Percentiles rank a stretch among this genome's conserved stretches.
phyloP scores from a whole-genome alignment of 768 basidiomycete genomes.

The Mycena sanguinolenta region DNA sequence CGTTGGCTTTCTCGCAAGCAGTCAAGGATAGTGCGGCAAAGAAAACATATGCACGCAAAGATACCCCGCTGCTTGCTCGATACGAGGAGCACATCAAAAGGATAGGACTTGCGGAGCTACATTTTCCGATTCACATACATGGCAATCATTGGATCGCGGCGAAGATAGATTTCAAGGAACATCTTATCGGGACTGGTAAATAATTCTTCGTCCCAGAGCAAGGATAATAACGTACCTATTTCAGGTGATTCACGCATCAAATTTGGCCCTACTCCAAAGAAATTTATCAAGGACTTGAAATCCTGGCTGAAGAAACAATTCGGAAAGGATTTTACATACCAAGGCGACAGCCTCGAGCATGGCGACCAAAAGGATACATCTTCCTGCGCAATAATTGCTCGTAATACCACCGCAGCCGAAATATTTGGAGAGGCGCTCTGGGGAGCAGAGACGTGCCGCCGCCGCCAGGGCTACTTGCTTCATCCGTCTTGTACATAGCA shows the following conservation, averaged over 20 bases:
- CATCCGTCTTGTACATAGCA: too few relatives aligned
- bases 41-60: not conserved
- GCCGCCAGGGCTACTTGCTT: too few relatives aligned
- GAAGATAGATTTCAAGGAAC: not conserved
- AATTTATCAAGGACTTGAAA: too few relatives aligned
- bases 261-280: too few relatives aligned
- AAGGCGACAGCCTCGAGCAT: slow-evolving; percentile 4
- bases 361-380: not conserved
- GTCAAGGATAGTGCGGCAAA: not conserved
- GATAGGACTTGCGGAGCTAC: not conserved
- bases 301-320: too few relatives aligned
- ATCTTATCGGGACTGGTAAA: slow-evolving; percentile 8
- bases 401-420: not conserved
- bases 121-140: slow-evolving; percentile 10
- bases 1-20: slow-evolving; percentile 9
- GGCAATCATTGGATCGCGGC: slow-evolving; percentile 15
- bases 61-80: not conserved
- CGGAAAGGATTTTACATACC: not conserved
- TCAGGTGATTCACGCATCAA: too few relatives aligned
- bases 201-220: too few relatives aligned
- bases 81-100: slow-evolving; percentile 14
- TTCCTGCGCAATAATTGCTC: not conserved
- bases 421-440: too few relatives aligned
- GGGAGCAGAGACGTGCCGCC: too few relatives aligned
- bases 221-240: too few relatives aligned